Conservation (phyloP, 192 early-diverging fungal genomes). For the Coemansia sp. region DNA sequence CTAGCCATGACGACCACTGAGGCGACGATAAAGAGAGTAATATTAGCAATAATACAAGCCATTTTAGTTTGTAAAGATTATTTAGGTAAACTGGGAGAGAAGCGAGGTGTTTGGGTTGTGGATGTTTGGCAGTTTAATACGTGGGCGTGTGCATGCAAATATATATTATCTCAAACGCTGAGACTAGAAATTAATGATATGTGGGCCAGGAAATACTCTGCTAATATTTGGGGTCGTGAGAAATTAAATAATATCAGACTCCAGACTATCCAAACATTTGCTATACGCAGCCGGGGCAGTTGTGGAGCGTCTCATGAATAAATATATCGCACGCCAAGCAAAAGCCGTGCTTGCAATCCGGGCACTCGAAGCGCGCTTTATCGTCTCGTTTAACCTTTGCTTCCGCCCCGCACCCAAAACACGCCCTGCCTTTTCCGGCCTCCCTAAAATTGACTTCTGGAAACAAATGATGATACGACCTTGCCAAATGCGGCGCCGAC, state of each 20-base stretch:
- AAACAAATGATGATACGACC: slow-evolving; percentile 94
- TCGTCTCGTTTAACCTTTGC: neutral
- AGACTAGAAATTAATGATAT: neutral
- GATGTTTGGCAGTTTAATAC: neutral
- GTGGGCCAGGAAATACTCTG: neutral
- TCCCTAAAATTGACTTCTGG: slow-evolving; percentile 85
- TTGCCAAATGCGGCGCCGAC: slow-evolving; percentile 83
- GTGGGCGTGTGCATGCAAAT: neutral
- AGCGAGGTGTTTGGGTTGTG: neutral
- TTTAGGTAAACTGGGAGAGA: neutral
- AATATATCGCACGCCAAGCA: neutral
- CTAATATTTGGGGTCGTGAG: neutral
- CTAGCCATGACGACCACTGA: slow-evolving; percentile 10
- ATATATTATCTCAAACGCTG: neutral
- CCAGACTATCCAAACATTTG: neutral
- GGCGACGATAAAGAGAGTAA: slow-evolving; percentile 16
- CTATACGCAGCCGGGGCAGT: neutral
- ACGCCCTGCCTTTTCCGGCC: slow-evolving; percentile 35
- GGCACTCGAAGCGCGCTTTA: neutral
- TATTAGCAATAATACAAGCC: slow-evolving; percentile 28
- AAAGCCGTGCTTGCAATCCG: neutral
- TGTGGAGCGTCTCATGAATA: slow-evolving; percentile 1
- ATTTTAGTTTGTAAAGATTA: slow-evolving; percentile 14
- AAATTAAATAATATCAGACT: neutral
- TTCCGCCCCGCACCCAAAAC: slow-evolving; percentile 48